Percentiles rank a stretch among this genome's conserved stretches.
Evolutionary conservation across 352 stramenopile genomes (phyloP).

Genomic region (Phytopythium delawarense): DNA sequence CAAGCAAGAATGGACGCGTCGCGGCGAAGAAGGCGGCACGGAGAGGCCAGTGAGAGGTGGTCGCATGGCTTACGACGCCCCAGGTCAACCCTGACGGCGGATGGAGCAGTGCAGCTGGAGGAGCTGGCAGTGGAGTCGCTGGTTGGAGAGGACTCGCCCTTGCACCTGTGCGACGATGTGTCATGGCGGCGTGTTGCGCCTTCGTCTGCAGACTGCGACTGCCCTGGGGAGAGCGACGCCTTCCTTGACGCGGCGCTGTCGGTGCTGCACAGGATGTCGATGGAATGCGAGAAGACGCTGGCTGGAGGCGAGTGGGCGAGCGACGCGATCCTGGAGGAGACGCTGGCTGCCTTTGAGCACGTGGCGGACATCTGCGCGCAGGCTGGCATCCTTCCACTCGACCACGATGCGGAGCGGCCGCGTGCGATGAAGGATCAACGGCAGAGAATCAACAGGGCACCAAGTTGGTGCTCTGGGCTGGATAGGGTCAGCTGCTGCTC

Average conservation of each 20-base stretch:
- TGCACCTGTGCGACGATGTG: neutral
- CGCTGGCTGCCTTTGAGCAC: neutral
- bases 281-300: neutral
- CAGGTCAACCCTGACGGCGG: neutral
- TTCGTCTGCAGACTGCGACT: neutral
- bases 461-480: neutral
- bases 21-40: neutral
- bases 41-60: neutral
- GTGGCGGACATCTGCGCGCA: neutral
- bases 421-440: neutral
- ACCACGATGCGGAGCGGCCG: neutral
- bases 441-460: neutral
- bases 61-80: neutral
- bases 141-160: neutral
- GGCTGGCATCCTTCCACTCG: neutral
- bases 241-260: constrained; percentile 3
- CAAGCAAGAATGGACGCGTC: neutral
- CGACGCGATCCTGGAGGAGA: neutral
- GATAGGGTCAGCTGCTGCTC: neutral
- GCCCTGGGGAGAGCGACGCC: constrained; percentile 3
- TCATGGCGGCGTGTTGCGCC: neutral
- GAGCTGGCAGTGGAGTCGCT: neutral
- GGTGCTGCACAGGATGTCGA: neutral
- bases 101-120: neutral
- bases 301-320: too few relatives aligned